Evolutionary conservation across 2,329 filamentous ascomycete species (phyloP).

Genomic region (Immersiporthe knoxdaviesiana): DNA sequence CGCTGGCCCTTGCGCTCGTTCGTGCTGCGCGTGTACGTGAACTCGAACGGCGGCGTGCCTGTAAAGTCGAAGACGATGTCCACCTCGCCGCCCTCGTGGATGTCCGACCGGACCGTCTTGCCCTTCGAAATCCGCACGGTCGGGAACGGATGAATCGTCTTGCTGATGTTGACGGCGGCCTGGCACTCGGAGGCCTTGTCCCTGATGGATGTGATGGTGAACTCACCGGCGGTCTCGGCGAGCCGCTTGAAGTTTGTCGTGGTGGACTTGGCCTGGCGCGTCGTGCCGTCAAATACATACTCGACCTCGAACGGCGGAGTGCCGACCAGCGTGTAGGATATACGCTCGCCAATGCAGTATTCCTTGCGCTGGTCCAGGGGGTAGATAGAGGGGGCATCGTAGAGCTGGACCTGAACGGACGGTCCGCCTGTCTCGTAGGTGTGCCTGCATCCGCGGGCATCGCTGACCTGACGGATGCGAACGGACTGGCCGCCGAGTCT

Average conservation of each 20-base stretch:
- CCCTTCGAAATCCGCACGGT: conserved; percentile 90
- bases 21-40: conserved; percentile 90
- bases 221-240: conserved; percentile 86
- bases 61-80: conserved; percentile 95
- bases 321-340: conserved; percentile 89
- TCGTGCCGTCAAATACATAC: conserved; percentile 82
- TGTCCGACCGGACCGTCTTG: conserved; percentile 79
- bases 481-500: conserved; percentile 89
- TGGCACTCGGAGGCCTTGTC: conserved; percentile 90
- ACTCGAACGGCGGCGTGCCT: conserved; percentile 95
- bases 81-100: conserved; percentile 93
- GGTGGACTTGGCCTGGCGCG: conserved; percentile 76
- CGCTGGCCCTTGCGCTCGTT: conserved; percentile 83
- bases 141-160: conserved; percentile 88
- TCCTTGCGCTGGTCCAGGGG: conserved; percentile 82
- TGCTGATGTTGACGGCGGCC: conserved; percentile 75
- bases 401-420: conserved; percentile 87
- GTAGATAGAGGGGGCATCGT: conserved; percentile 89
- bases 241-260: conserved; percentile 90
- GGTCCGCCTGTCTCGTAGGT: conserved; percentile 72
- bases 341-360: conserved; percentile 94
- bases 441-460: conserved; percentile 83
- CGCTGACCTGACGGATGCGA: conserved; percentile 85
- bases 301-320: conserved; percentile 90
- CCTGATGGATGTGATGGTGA: conserved; percentile 82